Evolutionary conservation across 2,329 filamentous ascomycete genomes (phyloP), one percentile per base, ranked within the genome.

Genomic region (Monosporascus ibericus): DNA sequence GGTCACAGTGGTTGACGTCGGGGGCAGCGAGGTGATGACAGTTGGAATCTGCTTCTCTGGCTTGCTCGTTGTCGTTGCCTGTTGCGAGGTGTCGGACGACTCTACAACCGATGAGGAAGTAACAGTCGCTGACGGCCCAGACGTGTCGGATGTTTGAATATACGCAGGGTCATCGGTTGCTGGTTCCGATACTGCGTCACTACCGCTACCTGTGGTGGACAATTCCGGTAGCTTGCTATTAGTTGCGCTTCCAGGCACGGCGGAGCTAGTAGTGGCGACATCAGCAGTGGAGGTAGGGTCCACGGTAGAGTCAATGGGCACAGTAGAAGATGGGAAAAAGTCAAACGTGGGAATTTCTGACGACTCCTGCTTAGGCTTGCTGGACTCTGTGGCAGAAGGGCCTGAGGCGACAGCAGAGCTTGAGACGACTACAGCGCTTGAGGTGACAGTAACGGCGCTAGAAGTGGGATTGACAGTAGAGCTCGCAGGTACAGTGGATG

Each of bases 31-130:
- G 34, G 63, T 61, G 27, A 67, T 69, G 30, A 68, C 65, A 0
- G 77, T 79, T 0, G 78, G 78, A 7, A 80, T 62, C 1, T 59
- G 60, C 9, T 58, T 51, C 55, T 73, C 68, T 1, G 72, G 65
- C 1, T 62, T 56, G 6, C 73, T 70, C 4, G 73, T 76, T 18
- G 67, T 62, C 27, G 64, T 62, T 27, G 65, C 60, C 2, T 57
- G 53, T 20, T 55, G 55, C 17, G 62, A 62, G 22, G 51, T 52
- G 27, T 57, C 57, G 7, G 58, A 58, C 38, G 63, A 60, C 44
- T 56, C 54, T 11, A 54, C 44, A 8, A 53, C 50, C 2, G 60
- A 55, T 5, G 52, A 47, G 38, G 57, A 54, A 11, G 60, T 37
- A 47, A 34, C 48, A 6, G 48, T 49, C 2, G 44, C 27, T 4